phyloP scores from a whole-genome alignment of 2,329 filamentous ascomycete species.

The Cordyceps cicadae region DNA sequence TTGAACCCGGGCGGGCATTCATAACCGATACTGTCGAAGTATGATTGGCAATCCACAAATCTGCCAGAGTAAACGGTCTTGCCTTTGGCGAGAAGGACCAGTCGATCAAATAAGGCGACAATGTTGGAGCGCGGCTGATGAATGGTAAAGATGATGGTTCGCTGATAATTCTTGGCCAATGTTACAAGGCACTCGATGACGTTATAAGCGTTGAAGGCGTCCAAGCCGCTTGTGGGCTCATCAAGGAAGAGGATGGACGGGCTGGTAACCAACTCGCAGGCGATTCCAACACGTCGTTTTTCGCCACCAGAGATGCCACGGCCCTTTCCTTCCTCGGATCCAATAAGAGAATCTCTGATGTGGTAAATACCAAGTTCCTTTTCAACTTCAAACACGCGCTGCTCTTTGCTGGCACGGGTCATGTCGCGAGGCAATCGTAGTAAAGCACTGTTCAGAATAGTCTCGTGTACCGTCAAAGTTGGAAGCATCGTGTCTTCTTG shows the following conservation, averaged over 20 bases:
- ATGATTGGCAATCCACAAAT: conserved; percentile 78
- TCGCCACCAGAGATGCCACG: conserved; percentile 96
- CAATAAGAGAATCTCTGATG: conserved; percentile 91
- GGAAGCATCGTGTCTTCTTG: conserved; percentile 97
- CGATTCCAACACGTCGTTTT: conserved; percentile 91
- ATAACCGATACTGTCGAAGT: conserved; percentile 89
- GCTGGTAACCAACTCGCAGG: conserved; percentile 94
- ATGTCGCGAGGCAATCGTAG: conserved; percentile 89
- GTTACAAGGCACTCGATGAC: conserved; percentile 94
- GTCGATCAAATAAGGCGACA: conserved; percentile 87
- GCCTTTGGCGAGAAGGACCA: conserved; percentile 85
- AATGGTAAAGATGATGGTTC: conserved; percentile 96
- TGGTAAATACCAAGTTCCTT: conserved; percentile 90
- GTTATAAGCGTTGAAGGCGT: conserved; percentile 97
- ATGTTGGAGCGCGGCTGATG: conserved; percentile 98
- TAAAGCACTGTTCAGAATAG: conserved; percentile 87
- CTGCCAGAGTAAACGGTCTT: conserved; percentile 89
- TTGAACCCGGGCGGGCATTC: conserved; percentile 94
- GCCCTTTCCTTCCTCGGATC: conserved; percentile 88
- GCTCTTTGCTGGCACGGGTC: conserved; percentile 79
- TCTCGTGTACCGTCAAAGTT: conserved; percentile 94
- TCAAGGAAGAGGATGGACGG: conserved; percentile 96
- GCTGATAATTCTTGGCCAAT: conserved; percentile 89
- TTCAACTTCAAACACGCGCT: conserved; percentile 86
- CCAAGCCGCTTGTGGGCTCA: conserved; percentile 90